Conservation (phyloP, 495 filamentous ascomycete species). For the Friedmanniomyces simplex region DNA sequence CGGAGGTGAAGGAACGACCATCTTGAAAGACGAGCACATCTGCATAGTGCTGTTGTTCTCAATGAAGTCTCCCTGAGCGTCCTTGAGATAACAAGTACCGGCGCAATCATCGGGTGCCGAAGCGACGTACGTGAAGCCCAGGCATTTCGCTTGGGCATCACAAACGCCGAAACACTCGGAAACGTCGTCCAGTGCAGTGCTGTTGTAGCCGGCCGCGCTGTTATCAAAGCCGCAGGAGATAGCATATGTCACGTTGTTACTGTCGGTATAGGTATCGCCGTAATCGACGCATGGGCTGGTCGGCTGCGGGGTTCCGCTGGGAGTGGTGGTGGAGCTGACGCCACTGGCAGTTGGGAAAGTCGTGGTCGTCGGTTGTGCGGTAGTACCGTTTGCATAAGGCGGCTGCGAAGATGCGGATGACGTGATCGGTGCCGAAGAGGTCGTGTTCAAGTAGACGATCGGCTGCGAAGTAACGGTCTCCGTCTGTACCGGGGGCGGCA, state of each 20-base stretch:
- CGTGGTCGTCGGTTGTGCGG: background rate
- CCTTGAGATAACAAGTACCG: slow-evolving; percentile 7
- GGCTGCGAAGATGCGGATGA: background rate
- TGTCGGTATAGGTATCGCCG: background rate
- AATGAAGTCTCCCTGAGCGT: background rate
- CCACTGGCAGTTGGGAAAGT: background rate
- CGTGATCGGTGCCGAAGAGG: background rate
- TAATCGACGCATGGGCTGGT: background rate
- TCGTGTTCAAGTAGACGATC: background rate
- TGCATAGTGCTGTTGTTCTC: background rate
- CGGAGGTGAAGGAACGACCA: background rate
- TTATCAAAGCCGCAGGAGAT: background rate
- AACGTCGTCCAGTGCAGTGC: background rate
- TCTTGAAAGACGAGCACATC: slow-evolving; percentile 1
- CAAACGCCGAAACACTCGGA: slow-evolving; percentile 5
- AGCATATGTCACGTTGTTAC: background rate
- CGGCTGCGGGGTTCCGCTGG: background rate
- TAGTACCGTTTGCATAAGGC: background rate
- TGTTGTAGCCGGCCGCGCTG: background rate
- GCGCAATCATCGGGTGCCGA: background rate
- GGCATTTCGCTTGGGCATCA: background rate
- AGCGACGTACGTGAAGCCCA: slow-evolving; percentile 4
- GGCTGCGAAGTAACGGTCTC: background rate
- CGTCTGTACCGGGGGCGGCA: too few relatives aligned
- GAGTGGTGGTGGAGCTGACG: background rate